phyloP scores from a whole-genome alignment of 306 rosid species.

The Prunus campanulata region DNA sequence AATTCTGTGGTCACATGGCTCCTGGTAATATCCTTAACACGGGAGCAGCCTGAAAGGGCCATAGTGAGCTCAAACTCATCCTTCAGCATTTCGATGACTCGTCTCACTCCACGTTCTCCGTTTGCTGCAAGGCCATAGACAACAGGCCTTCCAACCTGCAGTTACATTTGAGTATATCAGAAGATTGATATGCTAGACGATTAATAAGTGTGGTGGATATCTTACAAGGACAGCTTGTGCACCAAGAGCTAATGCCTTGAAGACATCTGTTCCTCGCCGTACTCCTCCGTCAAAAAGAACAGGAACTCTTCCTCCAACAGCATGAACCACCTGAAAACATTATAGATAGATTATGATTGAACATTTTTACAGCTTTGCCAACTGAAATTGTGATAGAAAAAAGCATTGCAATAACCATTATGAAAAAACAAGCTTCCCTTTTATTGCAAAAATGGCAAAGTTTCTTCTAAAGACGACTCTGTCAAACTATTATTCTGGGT shows the following conservation, averaged over 20 bases:
- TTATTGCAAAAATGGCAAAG: not conserved
- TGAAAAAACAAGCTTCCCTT: not conserved
- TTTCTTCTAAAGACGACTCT: no score
- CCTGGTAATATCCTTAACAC: conserved; percentile 43
- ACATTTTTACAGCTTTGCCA: not conserved
- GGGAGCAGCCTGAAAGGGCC: conserved; percentile 54
- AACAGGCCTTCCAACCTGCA: conserved; percentile 59
- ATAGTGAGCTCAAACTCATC: conserved; percentile 53
- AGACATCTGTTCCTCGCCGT: conserved; percentile 60
- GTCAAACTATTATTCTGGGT: no score
- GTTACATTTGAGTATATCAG: not conserved
- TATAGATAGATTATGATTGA: not conserved
- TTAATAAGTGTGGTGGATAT: not conserved
- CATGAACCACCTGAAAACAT: conserved; percentile 47
- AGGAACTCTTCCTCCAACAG: conserved; percentile 50
- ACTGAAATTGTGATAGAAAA: not conserved
- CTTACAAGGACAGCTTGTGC: conserved; percentile 69
- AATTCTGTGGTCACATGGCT: conserved; percentile 41
- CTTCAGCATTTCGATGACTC: conserved; percentile 50
- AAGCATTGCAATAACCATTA: not conserved
- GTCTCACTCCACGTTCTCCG: conserved; percentile 55
- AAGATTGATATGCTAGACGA: not conserved
- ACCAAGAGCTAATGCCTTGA: conserved; percentile 68
- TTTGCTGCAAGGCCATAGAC: conserved; percentile 48
- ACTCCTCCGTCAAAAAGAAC: conserved; percentile 63